Percentiles rank a stretch among this genome's conserved stretches.
phyloP scores from a whole-genome alignment of 176 grass and related monocot species.

The sorghum (Sorghum bicolor) region Sorghum_bicolor_NCBIv3 NC_012870.2:60196001-60196500 shows the following conservation, averaged over 20 bases:
- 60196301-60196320: background rate
- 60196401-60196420: background rate
- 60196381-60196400: constrained; percentile 33
- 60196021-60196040: constrained; percentile 15
- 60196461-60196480: background rate
- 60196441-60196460: background rate
- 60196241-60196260: background rate
- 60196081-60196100: background rate
- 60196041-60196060: constrained; percentile 13
- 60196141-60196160: background rate
- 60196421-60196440: too few species aligned
- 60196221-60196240: background rate
- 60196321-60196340: constrained; percentile 15
- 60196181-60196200: background rate
- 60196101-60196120: background rate
- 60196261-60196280: background rate
- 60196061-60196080: background rate
- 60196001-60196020: background rate
- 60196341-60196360: constrained; percentile 25
- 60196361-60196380: constrained; percentile 18
- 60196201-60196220: background rate
- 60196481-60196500: background rate
- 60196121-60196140: background rate
- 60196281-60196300: background rate
- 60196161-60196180: background rate